Evolutionary conservation across 1,284 basidiomycete species (phyloP).

Genomic region (Naganishia sp.): DNA sequence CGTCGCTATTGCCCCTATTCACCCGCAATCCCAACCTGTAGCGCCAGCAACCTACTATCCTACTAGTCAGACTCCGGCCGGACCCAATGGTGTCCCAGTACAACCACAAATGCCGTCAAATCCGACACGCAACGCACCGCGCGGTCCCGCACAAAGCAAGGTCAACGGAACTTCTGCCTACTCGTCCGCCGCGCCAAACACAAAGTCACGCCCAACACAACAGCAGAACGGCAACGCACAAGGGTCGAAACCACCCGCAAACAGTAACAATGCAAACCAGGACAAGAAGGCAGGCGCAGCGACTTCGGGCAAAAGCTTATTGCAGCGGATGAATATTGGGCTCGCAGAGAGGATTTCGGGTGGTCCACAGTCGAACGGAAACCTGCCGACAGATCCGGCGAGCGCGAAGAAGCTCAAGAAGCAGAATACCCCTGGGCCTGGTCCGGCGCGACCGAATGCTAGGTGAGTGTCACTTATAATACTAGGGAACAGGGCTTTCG

Average conservation of each 20-base stretch:
- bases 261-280: slow-evolving; percentile 10
- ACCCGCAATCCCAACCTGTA: not conserved
- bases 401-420: slow-evolving; percentile 11
- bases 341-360: slow-evolving; percentile 20
- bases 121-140: not conserved
- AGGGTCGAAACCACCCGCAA: not conserved
- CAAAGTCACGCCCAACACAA: slow-evolving; percentile 1
- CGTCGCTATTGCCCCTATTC: slow-evolving; percentile 11
- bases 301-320: slow-evolving; percentile 20
- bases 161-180: slow-evolving; percentile 5
- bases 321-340: slow-evolving; percentile 25
- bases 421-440: not conserved
- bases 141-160: not conserved
- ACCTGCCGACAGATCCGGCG: not conserved
- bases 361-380: not conserved
- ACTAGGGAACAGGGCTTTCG: not conserved
- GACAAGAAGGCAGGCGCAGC: slow-evolving; percentile 14
- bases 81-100: not conserved
- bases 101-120: not conserved
- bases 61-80: not conserved
- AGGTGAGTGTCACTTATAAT: not conserved
- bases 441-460: slow-evolving; percentile 13
- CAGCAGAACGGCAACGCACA: slow-evolving; percentile 7
- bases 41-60: not conserved
- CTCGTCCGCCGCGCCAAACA: not conserved